phyloP scores from a whole-genome alignment of 169 alveolate genomes.

The Plasmodium fragile region DNA sequence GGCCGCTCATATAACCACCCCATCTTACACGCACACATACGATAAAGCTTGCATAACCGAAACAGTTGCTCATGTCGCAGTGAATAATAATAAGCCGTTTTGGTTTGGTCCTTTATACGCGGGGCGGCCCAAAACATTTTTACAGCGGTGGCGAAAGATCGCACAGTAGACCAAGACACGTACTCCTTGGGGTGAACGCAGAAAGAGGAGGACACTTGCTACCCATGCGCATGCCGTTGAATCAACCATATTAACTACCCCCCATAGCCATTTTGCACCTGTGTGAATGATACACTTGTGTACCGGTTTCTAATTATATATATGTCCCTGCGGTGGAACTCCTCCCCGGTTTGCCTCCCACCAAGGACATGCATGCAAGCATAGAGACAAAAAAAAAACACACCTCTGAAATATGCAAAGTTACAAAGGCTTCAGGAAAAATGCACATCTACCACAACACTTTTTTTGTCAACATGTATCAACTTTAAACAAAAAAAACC shows the following conservation, averaged over 20 bases:
- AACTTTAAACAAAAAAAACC: slow-evolving; percentile 42
- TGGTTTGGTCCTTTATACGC: background rate
- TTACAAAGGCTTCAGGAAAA: slow-evolving; percentile 32
- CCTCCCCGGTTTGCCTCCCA: background rate
- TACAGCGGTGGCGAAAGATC: background rate
- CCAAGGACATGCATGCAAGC: slow-evolving; percentile 9
- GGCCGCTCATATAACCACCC: background rate
- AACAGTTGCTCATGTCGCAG: background rate
- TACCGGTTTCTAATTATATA: background rate
- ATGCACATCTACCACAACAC: slow-evolving; percentile 3
- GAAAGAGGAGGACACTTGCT: background rate
- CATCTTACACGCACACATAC: background rate
- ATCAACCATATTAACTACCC: background rate
- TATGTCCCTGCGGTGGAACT: background rate
- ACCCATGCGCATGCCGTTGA: background rate
- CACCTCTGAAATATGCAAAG: slow-evolving; percentile 66
- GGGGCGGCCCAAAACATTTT: background rate
- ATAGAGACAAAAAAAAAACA: slow-evolving; percentile 6
- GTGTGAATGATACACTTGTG: background rate
- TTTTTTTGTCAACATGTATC: slow-evolving; percentile 71
- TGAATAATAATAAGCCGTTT: background rate
- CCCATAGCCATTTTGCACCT: background rate
- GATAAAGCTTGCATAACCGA: background rate
- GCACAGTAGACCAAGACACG: background rate
- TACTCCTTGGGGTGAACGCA: background rate